Evolutionary conservation across 139 green algal genomes (phyloP).

Genomic region (Chlorella sp.): DNA sequence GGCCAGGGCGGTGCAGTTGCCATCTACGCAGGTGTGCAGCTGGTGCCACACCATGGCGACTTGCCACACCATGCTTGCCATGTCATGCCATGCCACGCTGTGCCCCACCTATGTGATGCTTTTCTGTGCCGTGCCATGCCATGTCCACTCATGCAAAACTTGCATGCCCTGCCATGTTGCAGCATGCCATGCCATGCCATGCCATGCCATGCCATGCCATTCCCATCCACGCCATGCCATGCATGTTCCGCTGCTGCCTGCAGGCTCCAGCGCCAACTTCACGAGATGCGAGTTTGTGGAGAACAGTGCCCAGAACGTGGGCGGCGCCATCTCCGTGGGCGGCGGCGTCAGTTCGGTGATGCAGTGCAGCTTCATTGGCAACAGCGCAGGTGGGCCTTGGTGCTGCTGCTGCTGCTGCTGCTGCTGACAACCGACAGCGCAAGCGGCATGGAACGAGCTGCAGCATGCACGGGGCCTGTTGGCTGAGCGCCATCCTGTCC

Average conservation of each 20-base stretch:
- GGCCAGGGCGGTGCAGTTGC: slow-evolving; percentile 28
- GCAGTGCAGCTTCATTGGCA: slow-evolving; percentile 38
- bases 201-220: neutral
- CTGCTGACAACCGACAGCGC: neutral
- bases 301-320: slow-evolving; percentile 30
- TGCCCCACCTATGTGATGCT: no score
- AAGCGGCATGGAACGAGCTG: neutral
- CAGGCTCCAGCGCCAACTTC: slow-evolving; percentile 32
- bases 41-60: no score
- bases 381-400: slow-evolving; percentile 10
- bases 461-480: neutral
- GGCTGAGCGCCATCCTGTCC: no score
- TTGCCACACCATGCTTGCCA: no score
- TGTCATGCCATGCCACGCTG: no score
- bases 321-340: slow-evolving; percentile 34
- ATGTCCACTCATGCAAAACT: no score
- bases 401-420: neutral
- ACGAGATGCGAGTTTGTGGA: slow-evolving; percentile 35
- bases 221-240: no score
- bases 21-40: neutral
- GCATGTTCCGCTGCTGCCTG: neutral
- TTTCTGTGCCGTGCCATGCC: no score
- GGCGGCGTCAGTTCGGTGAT: neutral
- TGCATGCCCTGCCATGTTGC: no score
- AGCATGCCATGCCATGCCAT: neutral